These are phyloP conservation scores for Sphagnum magellanicum DNA, from an alignment of 228 moss, liverwort and hornwort genomes.

Conservation along the genomic window DNA sequence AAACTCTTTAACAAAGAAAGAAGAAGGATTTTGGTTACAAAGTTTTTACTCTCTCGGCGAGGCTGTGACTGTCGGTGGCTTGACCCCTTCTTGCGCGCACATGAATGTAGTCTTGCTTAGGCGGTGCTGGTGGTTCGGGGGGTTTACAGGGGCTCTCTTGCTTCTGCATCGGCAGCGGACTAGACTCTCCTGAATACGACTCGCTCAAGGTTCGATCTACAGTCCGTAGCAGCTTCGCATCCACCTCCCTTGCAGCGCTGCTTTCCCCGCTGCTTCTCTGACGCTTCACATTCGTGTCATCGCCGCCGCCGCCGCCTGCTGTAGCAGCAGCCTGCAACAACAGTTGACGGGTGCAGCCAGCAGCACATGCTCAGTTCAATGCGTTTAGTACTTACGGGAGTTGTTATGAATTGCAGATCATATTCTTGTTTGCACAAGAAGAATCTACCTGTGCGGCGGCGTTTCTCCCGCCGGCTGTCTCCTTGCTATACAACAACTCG, in stretches of 20 bases:
- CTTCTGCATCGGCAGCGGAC: constrained; percentile 14
- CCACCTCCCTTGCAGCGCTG: constrained; percentile 17
- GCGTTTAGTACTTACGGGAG: too few relatives aligned
- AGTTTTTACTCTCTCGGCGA: constrained; percentile 49
- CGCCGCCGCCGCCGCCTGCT: neutral
- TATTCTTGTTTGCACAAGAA: neutral
- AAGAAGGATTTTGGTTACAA: neutral
- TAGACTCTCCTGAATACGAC: constrained; percentile 23
- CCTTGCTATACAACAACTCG: neutral
- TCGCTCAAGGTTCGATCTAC: constrained; percentile 35
- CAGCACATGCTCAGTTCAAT: too few relatives aligned
- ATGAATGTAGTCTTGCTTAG: constrained; percentile 66
- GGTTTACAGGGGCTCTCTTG: constrained; percentile 25
- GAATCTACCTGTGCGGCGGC: neutral
- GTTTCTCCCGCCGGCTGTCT: constrained; percentile 1
- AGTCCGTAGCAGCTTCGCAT: constrained; percentile 12
- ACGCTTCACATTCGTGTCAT: constrained; percentile 25
- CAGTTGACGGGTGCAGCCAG: neutral
- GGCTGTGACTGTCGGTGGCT: constrained; percentile 65
- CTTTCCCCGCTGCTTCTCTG: constrained; percentile 21
- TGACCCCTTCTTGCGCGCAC: constrained; percentile 59
- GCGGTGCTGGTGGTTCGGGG: constrained; percentile 20
- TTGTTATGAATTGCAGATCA: too few relatives aligned
- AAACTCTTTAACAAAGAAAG: neutral
- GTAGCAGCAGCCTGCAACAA: neutral